Percentiles rank a stretch among this genome's conserved stretches.
Evolutionary conservation across 2,329 filamentous ascomycete genomes (phyloP).

Genomic region (Aureobasidium subglaciale): DNA sequence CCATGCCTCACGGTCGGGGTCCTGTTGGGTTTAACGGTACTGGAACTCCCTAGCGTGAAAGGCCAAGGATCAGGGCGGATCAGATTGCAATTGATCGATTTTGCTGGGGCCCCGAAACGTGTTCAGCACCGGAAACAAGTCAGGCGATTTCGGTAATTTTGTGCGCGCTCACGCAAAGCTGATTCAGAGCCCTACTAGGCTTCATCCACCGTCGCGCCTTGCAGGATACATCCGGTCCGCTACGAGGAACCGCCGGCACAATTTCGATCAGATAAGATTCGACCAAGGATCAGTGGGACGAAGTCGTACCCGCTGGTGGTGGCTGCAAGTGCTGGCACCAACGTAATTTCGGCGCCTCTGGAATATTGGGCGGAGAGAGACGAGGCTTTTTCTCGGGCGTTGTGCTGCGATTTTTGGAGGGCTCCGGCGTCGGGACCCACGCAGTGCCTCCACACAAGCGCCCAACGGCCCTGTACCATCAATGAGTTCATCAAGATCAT

Average conservation of each 20-base stretch:
- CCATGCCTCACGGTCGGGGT: neutral
- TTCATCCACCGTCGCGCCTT: neutral
- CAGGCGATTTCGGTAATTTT: neutral
- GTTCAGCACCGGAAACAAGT: neutral
- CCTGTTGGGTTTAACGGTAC: conserved; percentile 11
- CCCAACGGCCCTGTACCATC: neutral
- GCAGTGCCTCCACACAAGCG: neutral
- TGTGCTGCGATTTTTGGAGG: neutral
- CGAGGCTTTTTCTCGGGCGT: conserved; percentile 7
- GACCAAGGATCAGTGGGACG: conserved; percentile 1
- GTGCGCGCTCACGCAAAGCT: neutral
- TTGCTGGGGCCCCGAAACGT: neutral
- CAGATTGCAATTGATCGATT: conserved; percentile 3
- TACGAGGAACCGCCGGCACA: neutral
- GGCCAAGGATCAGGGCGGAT: conserved; percentile 12
- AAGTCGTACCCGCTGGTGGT: neutral
- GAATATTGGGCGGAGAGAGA: neutral
- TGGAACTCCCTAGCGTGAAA: neutral
- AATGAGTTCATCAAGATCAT: conserved; percentile 5
- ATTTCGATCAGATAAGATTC: conserved; percentile 12
- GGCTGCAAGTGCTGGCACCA: neutral
- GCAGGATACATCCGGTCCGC: neutral
- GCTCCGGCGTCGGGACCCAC: conserved; percentile 8
- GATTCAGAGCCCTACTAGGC: neutral
- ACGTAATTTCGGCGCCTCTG: conserved; percentile 10